These are phyloP conservation scores for Boletus fagicola DNA, from an alignment of 768 basidiomycete genomes.

Conservation along the genomic window DNA sequence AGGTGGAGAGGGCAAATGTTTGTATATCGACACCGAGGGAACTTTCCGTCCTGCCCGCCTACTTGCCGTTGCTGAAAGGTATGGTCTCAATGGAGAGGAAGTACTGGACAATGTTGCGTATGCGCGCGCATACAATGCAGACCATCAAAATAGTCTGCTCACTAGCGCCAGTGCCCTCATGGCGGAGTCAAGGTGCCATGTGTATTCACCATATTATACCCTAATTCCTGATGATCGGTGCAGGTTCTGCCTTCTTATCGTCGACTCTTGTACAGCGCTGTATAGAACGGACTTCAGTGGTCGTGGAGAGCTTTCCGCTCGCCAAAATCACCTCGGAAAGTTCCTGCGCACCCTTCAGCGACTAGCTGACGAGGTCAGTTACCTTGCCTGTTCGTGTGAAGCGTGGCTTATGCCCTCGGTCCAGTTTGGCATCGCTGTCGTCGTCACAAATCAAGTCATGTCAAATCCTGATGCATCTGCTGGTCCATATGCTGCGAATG, in stretches of 20 bases:
- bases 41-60: conserved; percentile 97
- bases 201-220: conserved; percentile 21
- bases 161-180: conserved; percentile 96
- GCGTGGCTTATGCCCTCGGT: conserved; percentile 8
- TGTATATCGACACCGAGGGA: conserved; percentile 99
- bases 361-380: conserved; percentile 88
- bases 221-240: conserved; percentile 7
- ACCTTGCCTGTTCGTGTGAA: conserved; percentile 1
- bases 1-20: conserved; percentile 97
- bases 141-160: conserved; percentile 89
- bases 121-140: conserved; percentile 97
- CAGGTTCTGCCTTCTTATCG: conserved; percentile 94
- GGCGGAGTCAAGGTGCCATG: conserved; percentile 88
- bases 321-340: conserved; percentile 94
- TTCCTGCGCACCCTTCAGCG: conserved; percentile 92
- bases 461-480: conserved; percentile 96
- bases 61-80: conserved; percentile 91
- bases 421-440: conserved; percentile 96
- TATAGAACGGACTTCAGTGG: conserved; percentile 97
- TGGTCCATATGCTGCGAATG: conserved; percentile 82
- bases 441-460: conserved; percentile 98
- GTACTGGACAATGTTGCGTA: conserved; percentile 98
- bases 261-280: conserved; percentile 93
- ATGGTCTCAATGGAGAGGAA: conserved; percentile 96
- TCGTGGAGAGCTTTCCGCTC: conserved; percentile 89